These are phyloP conservation scores for Talaromyces sp. DNA, from an alignment of 2,329 filamentous ascomycete genomes.

Conservation along the genomic window DNA sequence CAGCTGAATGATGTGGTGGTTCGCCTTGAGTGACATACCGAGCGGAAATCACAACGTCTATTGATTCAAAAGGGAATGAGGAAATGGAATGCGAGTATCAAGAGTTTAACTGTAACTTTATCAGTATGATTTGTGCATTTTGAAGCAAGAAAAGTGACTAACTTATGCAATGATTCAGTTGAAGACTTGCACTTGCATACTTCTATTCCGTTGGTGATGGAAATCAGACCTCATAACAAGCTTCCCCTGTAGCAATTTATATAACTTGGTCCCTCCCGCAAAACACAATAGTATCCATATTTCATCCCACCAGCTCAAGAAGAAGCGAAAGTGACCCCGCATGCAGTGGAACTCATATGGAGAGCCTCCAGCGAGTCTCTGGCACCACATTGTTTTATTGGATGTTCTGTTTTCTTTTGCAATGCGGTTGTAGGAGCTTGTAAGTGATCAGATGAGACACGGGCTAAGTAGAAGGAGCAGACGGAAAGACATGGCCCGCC, in stretches of 20 bases:
- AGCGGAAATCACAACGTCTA: background rate
- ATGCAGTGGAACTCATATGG: background rate
- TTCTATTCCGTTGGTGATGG: background rate
- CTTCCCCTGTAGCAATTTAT: background rate
- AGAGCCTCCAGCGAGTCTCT: background rate
- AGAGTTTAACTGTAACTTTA: background rate
- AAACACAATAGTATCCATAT: background rate
- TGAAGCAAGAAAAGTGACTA: background rate
- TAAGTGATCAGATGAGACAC: background rate
- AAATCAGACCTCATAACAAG: background rate
- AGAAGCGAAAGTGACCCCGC: background rate
- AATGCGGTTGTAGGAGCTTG: background rate
- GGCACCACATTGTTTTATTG: background rate
- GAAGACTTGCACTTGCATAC: background rate
- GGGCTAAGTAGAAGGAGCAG: background rate
- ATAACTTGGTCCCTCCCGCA: background rate
- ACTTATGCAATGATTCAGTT: background rate
- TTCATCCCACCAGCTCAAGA: background rate
- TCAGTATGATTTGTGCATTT: background rate
- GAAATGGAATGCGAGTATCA: background rate
- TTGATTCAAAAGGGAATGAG: background rate
- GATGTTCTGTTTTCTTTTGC: background rate
- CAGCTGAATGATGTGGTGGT: background rate
- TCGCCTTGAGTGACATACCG: background rate
- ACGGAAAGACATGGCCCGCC: slow-evolving; percentile 5